Evolutionary conservation across 2,329 filamentous ascomycete genomes (phyloP).

Genomic region (Neocatenulostroma microsporum): DNA sequence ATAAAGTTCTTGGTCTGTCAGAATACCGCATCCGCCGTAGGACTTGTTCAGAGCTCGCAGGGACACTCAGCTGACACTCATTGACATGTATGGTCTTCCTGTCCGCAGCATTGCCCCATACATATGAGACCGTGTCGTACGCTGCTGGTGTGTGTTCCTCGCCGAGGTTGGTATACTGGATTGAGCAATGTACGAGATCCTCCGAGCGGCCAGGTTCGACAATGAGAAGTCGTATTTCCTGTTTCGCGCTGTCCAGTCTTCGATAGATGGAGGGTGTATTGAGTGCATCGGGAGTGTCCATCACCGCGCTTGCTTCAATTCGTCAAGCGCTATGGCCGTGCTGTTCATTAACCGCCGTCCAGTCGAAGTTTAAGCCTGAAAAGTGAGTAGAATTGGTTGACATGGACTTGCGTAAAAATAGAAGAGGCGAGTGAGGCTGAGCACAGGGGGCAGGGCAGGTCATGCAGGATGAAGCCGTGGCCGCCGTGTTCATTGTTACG

Average conservation of each 20-base stretch:
- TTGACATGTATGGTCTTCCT: neutral
- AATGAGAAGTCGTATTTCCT: neutral
- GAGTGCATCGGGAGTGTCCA: too few species aligned
- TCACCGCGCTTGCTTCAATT: too few species aligned
- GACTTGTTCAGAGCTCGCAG: neutral
- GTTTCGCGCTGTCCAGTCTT: neutral
- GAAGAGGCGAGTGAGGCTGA: too few species aligned
- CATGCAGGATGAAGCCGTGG: too few species aligned
- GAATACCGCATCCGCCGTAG: neutral
- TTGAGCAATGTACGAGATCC: neutral
- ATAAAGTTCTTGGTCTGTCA: neutral
- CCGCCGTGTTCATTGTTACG: too few species aligned
- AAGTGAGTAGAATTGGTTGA: too few species aligned
- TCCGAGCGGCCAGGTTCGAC: neutral
- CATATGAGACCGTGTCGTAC: conserved; percentile 4
- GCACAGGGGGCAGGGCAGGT: too few species aligned
- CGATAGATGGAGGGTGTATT: too few species aligned
- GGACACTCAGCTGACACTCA: neutral
- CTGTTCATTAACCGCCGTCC: too few species aligned
- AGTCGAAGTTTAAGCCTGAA: too few species aligned
- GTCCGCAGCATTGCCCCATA: neutral
- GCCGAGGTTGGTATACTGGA: neutral
- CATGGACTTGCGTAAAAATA: too few species aligned
- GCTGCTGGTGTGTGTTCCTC: neutral
- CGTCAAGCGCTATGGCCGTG: too few species aligned